These are phyloP conservation scores for Colletotrichum echinochloae DNA, from an alignment of 2,329 filamentous ascomycete genomes.

Conservation along the genomic window DNA sequence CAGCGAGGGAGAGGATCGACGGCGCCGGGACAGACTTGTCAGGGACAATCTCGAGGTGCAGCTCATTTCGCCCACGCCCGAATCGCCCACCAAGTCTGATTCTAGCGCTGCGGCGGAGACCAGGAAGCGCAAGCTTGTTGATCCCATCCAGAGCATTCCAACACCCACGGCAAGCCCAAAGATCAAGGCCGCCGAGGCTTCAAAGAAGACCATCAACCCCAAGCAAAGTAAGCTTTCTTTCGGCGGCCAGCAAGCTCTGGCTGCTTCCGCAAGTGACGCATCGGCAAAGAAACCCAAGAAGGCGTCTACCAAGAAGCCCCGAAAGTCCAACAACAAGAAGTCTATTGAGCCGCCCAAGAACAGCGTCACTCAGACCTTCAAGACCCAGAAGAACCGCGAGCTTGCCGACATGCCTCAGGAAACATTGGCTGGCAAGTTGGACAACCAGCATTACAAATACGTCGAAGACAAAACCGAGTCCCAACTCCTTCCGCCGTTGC, in stretches of 20 bases:
- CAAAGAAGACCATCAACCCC: constrained; percentile 54
- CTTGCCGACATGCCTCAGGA: constrained; percentile 45
- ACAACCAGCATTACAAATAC: constrained; percentile 42
- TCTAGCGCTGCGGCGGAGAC: constrained; percentile 50
- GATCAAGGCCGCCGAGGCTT: constrained; percentile 55
- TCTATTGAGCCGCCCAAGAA: constrained; percentile 52
- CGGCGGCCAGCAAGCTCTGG: constrained; percentile 41
- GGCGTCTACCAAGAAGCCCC: constrained; percentile 48
- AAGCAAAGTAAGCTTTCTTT: constrained; percentile 68
- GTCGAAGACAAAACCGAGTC: constrained; percentile 42
- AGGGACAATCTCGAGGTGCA: constrained; percentile 57
- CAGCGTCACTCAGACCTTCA: constrained; percentile 57
- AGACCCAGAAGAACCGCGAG: constrained; percentile 55
- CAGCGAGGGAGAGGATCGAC: constrained; percentile 57
- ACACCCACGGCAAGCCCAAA: constrained; percentile 70
- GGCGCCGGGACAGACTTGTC: constrained; percentile 51
- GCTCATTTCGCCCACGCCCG: constrained; percentile 45
- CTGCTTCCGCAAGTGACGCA: constrained; percentile 42
- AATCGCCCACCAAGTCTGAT: constrained; percentile 44
- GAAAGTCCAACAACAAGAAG: constrained; percentile 54
- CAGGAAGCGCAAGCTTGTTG: constrained; percentile 54
- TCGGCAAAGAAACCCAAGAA: constrained; percentile 46
- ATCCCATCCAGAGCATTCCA: constrained; percentile 63
- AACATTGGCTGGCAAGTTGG: constrained; percentile 43
- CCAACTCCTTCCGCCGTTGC: constrained; percentile 44